phyloP scores from a whole-genome alignment of 108 stramenopile genomes.

The Cyclotella baltica region DNA sequence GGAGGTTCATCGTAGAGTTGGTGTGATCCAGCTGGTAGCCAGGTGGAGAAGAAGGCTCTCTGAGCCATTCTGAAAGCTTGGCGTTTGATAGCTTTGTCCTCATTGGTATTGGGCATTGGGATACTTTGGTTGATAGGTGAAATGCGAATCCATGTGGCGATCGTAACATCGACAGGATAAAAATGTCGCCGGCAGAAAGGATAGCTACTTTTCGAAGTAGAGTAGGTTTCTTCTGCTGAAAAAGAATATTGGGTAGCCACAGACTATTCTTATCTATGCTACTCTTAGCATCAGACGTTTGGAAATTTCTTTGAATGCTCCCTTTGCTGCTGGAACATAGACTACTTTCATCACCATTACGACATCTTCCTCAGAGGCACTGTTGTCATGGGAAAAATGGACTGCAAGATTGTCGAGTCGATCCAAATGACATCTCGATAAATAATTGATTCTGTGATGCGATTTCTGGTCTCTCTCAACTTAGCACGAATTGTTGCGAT shows the following conservation, averaged over 20 bases:
- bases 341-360: slow-evolving; percentile 38
- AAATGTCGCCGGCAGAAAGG: slow-evolving; percentile 32
- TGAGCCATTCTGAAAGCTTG: slow-evolving; percentile 34
- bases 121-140: slow-evolving; percentile 51
- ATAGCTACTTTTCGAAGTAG: slow-evolving; percentile 42
- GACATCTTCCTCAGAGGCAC: slow-evolving; percentile 20
- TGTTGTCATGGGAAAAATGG: slow-evolving; percentile 26
- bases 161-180: slow-evolving; percentile 50
- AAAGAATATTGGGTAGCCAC: slow-evolving; percentile 46
- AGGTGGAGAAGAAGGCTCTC: slow-evolving; percentile 10
- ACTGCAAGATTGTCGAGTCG: slow-evolving; percentile 34
- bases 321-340: slow-evolving; percentile 50
- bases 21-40: neutral
- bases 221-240: slow-evolving; percentile 46
- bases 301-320: slow-evolving; percentile 31
- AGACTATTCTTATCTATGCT: too few species aligned
- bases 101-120: slow-evolving; percentile 23
- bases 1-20: slow-evolving; percentile 9
- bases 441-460: slow-evolving; percentile 21
- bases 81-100: slow-evolving; percentile 26
- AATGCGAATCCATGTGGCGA: slow-evolving; percentile 53
- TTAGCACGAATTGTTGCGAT: slow-evolving; percentile 30
- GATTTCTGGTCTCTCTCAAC: slow-evolving; percentile 21
- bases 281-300: slow-evolving; percentile 41
- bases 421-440: slow-evolving; percentile 39